phyloP scores from a whole-genome alignment of 2,329 filamentous ascomycete species.

The Trichoderma cornu-damae region DNA sequence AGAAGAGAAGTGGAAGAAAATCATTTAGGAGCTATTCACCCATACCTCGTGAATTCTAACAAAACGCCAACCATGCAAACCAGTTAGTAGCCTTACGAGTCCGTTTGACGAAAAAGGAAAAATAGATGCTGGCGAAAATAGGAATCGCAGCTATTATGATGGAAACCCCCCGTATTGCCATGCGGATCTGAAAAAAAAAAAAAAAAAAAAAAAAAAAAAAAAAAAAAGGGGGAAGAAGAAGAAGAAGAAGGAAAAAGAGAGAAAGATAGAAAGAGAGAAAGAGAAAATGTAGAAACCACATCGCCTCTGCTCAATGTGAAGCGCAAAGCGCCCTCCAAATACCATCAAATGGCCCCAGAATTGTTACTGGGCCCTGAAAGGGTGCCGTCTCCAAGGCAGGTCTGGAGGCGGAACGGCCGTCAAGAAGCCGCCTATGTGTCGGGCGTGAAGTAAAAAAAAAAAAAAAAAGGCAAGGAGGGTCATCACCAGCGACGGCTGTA shows the following conservation, averaged over 20 bases:
- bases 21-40: constrained; percentile 28
- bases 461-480: background rate
- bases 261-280: background rate
- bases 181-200: background rate
- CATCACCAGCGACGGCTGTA: constrained; percentile 35
- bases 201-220: background rate
- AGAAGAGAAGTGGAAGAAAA: too few species aligned
- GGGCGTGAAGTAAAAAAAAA: background rate
- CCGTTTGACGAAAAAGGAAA: constrained; percentile 21
- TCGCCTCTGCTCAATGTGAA: background rate
- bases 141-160: background rate
- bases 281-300: background rate
- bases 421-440: background rate
- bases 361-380: background rate
- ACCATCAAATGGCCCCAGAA: too few species aligned
- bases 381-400: background rate
- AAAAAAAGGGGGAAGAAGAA: background rate
- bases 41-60: constrained; percentile 32
- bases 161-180: background rate
- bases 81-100: constrained; percentile 27
- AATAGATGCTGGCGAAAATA: background rate
- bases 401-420: background rate
- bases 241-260: background rate
- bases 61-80: constrained; percentile 28
- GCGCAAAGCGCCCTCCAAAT: background rate